phyloP scores from a whole-genome alignment of 1,284 basidiomycete genomes.

The Apiotrichum brassicae region DNA sequence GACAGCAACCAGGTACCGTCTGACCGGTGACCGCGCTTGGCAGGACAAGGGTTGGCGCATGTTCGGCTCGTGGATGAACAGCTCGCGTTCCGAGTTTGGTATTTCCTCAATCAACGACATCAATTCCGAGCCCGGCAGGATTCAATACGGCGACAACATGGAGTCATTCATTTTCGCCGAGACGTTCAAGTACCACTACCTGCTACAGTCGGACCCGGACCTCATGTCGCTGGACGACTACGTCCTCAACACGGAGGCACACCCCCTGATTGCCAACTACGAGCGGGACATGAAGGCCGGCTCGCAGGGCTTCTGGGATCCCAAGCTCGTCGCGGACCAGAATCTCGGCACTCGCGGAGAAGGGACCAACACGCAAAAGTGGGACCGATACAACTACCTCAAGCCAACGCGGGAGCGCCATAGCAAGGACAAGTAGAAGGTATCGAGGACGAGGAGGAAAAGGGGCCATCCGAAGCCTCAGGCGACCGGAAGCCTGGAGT shows the following conservation, averaged over 20 bases:
- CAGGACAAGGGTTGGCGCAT: constrained; percentile 56
- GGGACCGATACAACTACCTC: constrained; percentile 23
- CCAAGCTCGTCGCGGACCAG: constrained; percentile 5
- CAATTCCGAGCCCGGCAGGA: constrained; percentile 29
- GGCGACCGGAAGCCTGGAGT: no score
- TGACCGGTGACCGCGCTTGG: constrained; percentile 54
- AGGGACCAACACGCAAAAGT: constrained; percentile 45
- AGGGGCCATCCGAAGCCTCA: no score
- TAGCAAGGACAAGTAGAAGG: no score
- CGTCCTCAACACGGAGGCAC: constrained; percentile 52
- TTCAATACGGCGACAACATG: constrained; percentile 41
- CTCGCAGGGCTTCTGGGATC: constrained; percentile 32
- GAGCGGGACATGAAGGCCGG: constrained; percentile 29
- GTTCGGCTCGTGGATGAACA: constrained; percentile 54
- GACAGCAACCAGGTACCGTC: constrained; percentile 50
- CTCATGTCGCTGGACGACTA: constrained; percentile 54
- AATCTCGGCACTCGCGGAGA: constrained; percentile 35
- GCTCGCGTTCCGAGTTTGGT: constrained; percentile 42
- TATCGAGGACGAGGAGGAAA: no score
- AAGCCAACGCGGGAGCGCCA: background rate
- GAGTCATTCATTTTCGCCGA: constrained; percentile 55
- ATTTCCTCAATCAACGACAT: constrained; percentile 49
- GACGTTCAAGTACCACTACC: constrained; percentile 52
- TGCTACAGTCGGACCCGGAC: constrained; percentile 51
- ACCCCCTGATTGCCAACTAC: constrained; percentile 40